Percentiles rank a stretch among this genome's conserved stretches.
phyloP scores from a whole-genome alignment of 805 yeast species.

The Hanseniaspora pseudoguilliermondii region DNA sequence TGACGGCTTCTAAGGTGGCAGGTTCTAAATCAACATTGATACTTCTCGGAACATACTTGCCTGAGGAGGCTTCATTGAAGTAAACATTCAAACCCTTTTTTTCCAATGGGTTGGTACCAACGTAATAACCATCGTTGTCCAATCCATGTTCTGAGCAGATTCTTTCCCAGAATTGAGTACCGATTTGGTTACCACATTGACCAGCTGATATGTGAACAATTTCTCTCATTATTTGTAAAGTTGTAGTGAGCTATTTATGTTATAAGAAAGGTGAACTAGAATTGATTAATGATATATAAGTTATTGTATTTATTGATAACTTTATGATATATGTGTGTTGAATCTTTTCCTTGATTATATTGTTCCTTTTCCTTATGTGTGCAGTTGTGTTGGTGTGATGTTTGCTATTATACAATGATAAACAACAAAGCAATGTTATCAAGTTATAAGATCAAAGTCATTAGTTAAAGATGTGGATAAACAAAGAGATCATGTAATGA shows the following conservation, averaged over 20 bases:
- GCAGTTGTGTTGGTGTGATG: no score
- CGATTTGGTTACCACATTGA: conserved; percentile 98
- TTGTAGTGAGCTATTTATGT: background rate
- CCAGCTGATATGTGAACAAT: conserved; percentile 90
- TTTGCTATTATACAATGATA: no score
- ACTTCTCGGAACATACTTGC: conserved; percentile 88
- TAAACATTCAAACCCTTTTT: conserved; percentile 60
- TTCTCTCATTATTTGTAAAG: conserved; percentile 24
- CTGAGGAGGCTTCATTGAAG: conserved; percentile 74
- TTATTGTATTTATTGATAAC: no score
- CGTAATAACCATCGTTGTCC: conserved; percentile 61
- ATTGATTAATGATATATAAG: background rate
- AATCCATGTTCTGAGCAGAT: conserved; percentile 81
- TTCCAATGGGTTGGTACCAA: conserved; percentile 44
- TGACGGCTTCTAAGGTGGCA: conserved; percentile 79
- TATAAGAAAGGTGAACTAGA: background rate
- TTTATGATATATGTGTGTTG: no score
- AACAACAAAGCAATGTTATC: no score
- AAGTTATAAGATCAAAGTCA: background rate
- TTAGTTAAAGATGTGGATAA: background rate
- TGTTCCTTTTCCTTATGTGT: no score
- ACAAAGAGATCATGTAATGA: background rate
- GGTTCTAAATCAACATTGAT: conserved; percentile 89
- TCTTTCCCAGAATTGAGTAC: conserved; percentile 90
- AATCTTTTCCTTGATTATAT: no score